Base-by-base conservation (phyloP, 2,329 filamentous ascomycete genomes). In the Neonectria punicea region DNA sequence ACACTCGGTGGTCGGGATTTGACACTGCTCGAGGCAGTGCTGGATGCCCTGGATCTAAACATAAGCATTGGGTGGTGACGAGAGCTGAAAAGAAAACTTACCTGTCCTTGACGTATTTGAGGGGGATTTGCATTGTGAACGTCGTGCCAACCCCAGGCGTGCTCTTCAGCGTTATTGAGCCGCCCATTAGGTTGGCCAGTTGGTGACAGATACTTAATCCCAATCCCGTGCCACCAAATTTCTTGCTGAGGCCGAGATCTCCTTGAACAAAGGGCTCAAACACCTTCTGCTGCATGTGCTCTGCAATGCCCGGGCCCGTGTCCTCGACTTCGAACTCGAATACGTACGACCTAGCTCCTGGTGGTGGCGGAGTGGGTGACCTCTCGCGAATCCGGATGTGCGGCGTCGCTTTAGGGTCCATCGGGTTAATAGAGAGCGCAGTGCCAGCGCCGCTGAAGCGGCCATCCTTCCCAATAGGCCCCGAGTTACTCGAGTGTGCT, bases 261-360 rank as follows among this genome's bases (percentile, higher is more conserved):
- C 92, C 94, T 78, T 98, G 94, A 0, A 97, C 92, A 75, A 98
- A 98, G 0, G 94, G 94, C 77, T 97, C 94, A 76, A 98, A 98
- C 10, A 98, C 93, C 70, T 90, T 90, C 61, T 92, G 84, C 71
- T 94, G 93, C 78, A 97, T 87, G 68, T 91, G 82, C 7, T 90
- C 87, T 0, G 93, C 89, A 61, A 97, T 97, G 30, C 94, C 94
- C 0, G 93, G 94, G 0, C 94, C 94, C 0, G 90, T 95, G 70
- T 98, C 94, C 75, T 93, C 86, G 1, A 97, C 93, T 75, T 97
- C 92, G 66, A 97, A 97, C 74, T 97, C 92, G 71, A 97, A 97
- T 10, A 89, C 76, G 58, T 92, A 87, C n/a, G 87, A 86, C 75
- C 86, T 90, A 13, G 91, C 87, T 63, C 86, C 85, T 0, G 83